These are phyloP conservation scores for Chaetomiaceae sp. DNA, from an alignment of 2,329 filamentous ascomycete genomes.

Conservation along the genomic window DNA sequence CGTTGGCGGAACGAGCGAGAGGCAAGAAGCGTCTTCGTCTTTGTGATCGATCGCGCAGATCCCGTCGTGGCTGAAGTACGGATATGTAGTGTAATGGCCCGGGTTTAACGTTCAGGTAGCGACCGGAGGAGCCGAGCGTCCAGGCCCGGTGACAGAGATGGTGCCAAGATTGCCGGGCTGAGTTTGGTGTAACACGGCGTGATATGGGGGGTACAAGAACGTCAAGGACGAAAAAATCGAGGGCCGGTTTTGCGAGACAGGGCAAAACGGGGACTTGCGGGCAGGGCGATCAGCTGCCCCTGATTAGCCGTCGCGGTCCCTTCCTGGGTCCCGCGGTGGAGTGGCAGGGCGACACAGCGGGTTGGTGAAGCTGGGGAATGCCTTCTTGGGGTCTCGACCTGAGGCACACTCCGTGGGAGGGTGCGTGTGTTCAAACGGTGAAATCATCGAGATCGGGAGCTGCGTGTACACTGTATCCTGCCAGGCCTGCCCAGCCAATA, in stretches of 20 bases:
- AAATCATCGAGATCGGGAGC: neutral
- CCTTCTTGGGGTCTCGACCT: no score
- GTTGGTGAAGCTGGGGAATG: neutral
- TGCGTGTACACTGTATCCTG: neutral
- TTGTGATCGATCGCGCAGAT: conserved; percentile 6
- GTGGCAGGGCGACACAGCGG: neutral
- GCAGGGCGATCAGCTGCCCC: conserved; percentile 5
- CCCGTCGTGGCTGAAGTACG: conserved; percentile 8
- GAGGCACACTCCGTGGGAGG: no score
- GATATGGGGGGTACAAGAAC: neutral
- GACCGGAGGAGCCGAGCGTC: conserved; percentile 13
- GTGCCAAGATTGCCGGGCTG: conserved; percentile 10
- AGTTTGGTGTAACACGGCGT: neutral
- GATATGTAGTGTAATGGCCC: no score
- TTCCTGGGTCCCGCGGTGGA: conserved; percentile 8
- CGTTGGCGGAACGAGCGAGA: neutral
- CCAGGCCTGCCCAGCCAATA: conserved; percentile 6
- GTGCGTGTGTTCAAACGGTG: neutral
- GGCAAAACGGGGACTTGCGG: neutral
- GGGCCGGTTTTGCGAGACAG: neutral
- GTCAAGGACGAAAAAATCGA: conserved; percentile 2
- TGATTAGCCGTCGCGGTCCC: conserved; percentile 2
- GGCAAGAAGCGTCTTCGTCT: conserved; percentile 5
- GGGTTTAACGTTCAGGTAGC: no score
- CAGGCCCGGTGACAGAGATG: conserved; percentile 1